phyloP scores from a whole-genome alignment of 495 filamentous ascomycete species.

The Penicillium flavigenum region DNA sequence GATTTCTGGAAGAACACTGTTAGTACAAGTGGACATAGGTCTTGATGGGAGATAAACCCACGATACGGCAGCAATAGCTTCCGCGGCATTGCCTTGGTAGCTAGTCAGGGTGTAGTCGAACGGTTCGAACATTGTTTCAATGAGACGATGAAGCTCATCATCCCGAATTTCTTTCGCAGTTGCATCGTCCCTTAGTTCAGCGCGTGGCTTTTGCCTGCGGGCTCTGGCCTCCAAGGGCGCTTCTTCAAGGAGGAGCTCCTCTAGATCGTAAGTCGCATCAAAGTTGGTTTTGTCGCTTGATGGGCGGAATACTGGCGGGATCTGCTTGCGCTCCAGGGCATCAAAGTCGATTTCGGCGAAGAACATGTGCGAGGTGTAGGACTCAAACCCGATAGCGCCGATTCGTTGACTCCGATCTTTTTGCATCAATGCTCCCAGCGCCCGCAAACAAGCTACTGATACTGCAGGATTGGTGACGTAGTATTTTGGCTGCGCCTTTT shows the following conservation, averaged over 20 bases:
- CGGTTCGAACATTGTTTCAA: constrained; percentile 90
- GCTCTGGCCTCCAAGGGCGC: constrained; percentile 92
- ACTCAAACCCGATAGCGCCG: constrained; percentile 73
- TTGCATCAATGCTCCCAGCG: constrained; percentile 78
- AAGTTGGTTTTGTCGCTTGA: constrained; percentile 99
- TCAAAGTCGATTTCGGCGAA: constrained; percentile 84
- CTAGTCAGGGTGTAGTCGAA: constrained; percentile 88
- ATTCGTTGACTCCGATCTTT: constrained; percentile 77
- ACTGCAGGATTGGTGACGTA: constrained; percentile 88
- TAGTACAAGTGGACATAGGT: constrained; percentile 6
- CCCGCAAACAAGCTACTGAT: constrained; percentile 78
- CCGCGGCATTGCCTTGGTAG: constrained; percentile 51
- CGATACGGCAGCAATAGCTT: constrained; percentile 40
- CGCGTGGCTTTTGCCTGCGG: constrained; percentile 87
- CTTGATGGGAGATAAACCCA: constrained; percentile 22
- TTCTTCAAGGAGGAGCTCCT: constrained; percentile 91
- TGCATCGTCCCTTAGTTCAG: constrained; percentile 87
- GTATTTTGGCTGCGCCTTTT: constrained; percentile 79
- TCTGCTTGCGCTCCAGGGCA: constrained; percentile 81
- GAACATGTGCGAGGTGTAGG: constrained; percentile 83
- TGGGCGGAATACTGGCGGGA: constrained; percentile 87
- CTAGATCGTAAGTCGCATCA: constrained; percentile 95
- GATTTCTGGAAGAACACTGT: constrained; percentile 31
- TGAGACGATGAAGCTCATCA: constrained; percentile 90
- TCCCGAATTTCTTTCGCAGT: constrained; percentile 93